Conservation (phyloP, 2,329 filamentous ascomycete genomes). For the Pestalotiopsis sp. region DNA sequence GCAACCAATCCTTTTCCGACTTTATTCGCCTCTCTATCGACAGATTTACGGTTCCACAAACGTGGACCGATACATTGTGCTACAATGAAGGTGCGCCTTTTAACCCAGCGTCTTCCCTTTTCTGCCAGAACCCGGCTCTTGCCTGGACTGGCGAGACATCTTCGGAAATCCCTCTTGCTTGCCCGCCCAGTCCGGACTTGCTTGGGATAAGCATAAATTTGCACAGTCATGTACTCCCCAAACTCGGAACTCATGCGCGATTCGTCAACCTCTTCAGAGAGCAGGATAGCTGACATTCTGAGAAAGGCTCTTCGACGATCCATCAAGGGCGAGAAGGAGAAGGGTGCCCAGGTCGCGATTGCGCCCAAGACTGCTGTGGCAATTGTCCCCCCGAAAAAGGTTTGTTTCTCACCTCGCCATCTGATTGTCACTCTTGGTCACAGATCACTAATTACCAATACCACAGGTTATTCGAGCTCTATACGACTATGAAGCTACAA, state of each 20-base stretch:
- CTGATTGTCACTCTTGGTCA: neutral
- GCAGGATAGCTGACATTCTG: constrained; percentile 34
- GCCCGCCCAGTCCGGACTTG: neutral
- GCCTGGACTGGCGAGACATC: constrained; percentile 15
- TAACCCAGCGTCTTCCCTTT: constrained; percentile 22
- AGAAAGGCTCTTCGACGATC: constrained; percentile 79
- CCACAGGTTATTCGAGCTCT: constrained; percentile 90
- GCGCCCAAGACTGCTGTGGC: constrained; percentile 83
- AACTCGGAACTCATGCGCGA: constrained; percentile 21
- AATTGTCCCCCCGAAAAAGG: constrained; percentile 92
- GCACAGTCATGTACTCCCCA: constrained; percentile 26
- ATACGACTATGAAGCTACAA: constrained; percentile 84
- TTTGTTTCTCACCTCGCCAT: constrained; percentile 38
- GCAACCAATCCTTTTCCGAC: neutral
- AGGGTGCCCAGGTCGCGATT: constrained; percentile 73
- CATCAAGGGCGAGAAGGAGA: constrained; percentile 84
- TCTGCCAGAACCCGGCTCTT: constrained; percentile 12
- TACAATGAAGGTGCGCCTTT: constrained; percentile 36
- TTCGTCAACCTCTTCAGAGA: constrained; percentile 20
- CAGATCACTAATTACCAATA: constrained; percentile 20
- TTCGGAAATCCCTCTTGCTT: constrained; percentile 2
- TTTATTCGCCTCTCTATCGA: neutral
- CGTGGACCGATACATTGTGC: constrained; percentile 25
- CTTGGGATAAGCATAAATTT: constrained; percentile 6
- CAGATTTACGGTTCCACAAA: constrained; percentile 15